These are phyloP conservation scores for Incumbomyces delicatus DNA, from an alignment of 2,329 filamentous ascomycete genomes.

Conservation along the genomic window DNA sequence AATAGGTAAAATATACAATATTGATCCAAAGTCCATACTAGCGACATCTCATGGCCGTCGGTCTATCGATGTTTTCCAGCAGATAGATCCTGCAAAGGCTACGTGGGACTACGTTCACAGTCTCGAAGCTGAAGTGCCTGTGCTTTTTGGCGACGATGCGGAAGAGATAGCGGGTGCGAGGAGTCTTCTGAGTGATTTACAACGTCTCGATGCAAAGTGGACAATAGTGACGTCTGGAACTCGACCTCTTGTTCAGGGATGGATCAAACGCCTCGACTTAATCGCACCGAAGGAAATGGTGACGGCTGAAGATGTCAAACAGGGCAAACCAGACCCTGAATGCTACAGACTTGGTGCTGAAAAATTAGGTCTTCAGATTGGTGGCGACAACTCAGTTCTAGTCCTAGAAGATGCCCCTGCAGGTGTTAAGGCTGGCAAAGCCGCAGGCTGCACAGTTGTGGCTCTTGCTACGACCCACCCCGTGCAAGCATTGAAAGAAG, in stretches of 20 bases:
- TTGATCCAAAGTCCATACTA: constrained; percentile 71
- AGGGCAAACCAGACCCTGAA: constrained; percentile 67
- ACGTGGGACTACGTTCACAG: constrained; percentile 77
- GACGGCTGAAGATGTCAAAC: constrained; percentile 63
- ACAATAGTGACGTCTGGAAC: constrained; percentile 73
- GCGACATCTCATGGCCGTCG: constrained; percentile 84
- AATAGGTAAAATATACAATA: constrained; percentile 65
- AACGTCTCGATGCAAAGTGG: constrained; percentile 56
- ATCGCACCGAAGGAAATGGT: constrained; percentile 58
- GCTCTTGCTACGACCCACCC: constrained; percentile 76
- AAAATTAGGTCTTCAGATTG: constrained; percentile 39
- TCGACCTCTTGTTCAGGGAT: constrained; percentile 55
- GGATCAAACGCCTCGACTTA: constrained; percentile 58
- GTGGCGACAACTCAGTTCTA: constrained; percentile 44
- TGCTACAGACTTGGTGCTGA: constrained; percentile 62
- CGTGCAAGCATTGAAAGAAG: constrained; percentile 58
- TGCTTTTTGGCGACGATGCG: constrained; percentile 65
- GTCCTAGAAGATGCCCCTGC: constrained; percentile 87
- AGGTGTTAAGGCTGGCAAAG: constrained; percentile 73
- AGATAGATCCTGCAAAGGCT: constrained; percentile 73
- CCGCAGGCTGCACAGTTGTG: constrained; percentile 73
- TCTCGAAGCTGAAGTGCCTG: constrained; percentile 66
- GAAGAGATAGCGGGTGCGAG: constrained; percentile 68
- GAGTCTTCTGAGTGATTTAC: too few relatives aligned
- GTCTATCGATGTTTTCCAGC: constrained; percentile 70